Base-by-base conservation (phyloP, 495 filamentous ascomycete species). In the Xylaria telfairii region DNA sequence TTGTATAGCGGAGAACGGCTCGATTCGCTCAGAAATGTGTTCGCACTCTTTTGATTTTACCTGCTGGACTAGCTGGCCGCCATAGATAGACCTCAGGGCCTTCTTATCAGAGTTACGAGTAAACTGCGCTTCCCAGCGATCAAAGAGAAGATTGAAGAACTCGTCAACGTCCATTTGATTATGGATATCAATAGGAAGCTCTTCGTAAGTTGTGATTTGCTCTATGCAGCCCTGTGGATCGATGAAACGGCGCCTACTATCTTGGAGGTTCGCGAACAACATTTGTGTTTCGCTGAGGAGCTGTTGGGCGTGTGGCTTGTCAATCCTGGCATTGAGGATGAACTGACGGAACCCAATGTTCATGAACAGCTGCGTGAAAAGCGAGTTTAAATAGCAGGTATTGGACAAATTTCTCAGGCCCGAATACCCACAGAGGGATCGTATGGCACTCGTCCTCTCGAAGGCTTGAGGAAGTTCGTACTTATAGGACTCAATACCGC, bases 101-200 rank as follows among this genome's bases (percentile, higher is more conserved):
- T 89, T 91, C 80, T 93, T 97, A 44, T 88, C 87, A 60, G 90
- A 88, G 4, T 82, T 76, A 19, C 88, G 83, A 30, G 87, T 78
- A 67, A 98, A 90, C 75, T 97, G 93, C 7, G 90, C 88, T 77
- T 99, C 96, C 88, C 93, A 94, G 39, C 93, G 87, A 74, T 97
- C 94, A 74, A 98, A 96, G 0, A 98, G 85, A 26, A 96, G 85
- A 74, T 96, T 97, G 81, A 96, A 98, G 78, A 98, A 99, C 76
- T 97, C 94, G 72, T 98, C 96, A 17, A 97, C 96, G 76, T 99
- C 96, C 93, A 98, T 98, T 77, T 98, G 96, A 49, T 92, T 86
- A 24, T 89, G 89, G 32, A 95, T 90, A 80, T 98, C 94, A 61
- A 98, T 95, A n/a, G 87, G 84, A 21, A 90, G 84, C 59, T 94